Percentiles rank a stretch among this genome's conserved stretches.
Conservation (phyloP, 2,329 filamentous ascomycete species). For the Neofusicoccum parvum region DNA sequence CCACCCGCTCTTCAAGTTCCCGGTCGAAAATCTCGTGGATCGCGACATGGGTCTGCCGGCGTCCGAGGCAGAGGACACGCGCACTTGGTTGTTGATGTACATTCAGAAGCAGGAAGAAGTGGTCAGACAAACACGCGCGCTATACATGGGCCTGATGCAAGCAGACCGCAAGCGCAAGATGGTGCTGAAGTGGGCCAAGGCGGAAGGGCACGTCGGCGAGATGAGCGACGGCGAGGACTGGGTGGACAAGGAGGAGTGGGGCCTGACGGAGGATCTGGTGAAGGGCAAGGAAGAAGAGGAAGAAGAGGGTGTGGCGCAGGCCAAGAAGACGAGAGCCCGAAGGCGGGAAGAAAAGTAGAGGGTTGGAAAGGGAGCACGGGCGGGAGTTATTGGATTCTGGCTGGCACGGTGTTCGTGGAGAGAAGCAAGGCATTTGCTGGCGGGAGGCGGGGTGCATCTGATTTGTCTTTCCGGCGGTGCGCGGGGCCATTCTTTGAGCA, state of each 20-base stretch:
- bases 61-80: slow-evolving; percentile 75
- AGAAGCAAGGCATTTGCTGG: slow-evolving; percentile 7
- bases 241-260: slow-evolving; percentile 83
- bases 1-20: slow-evolving; percentile 74
- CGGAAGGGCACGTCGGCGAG: slow-evolving; percentile 74
- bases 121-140: slow-evolving; percentile 66
- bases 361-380: neutral
- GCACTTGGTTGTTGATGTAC: slow-evolving; percentile 72
- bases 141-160: slow-evolving; percentile 71
- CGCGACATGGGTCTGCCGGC: slow-evolving; percentile 72
- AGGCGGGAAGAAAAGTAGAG: slow-evolving; percentile 20
- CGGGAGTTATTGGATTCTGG: slow-evolving; percentile 9
- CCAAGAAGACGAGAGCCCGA: slow-evolving; percentile 51
- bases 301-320: slow-evolving; percentile 48
- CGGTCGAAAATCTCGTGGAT: slow-evolving; percentile 63
- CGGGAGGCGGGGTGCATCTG: slow-evolving; percentile 7
- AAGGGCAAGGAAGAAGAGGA: slow-evolving; percentile 86
- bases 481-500: slow-evolving; percentile 1
- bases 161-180: slow-evolving; percentile 72
- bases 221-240: slow-evolving; percentile 89
- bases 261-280: slow-evolving; percentile 70
- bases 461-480: neutral
- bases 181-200: slow-evolving; percentile 75
- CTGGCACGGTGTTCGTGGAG: slow-evolving; percentile 5
- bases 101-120: slow-evolving; percentile 87